Base-by-base conservation (phyloP, 257 asterid genomes). In the Solanum corneliomulleri region DNA sequence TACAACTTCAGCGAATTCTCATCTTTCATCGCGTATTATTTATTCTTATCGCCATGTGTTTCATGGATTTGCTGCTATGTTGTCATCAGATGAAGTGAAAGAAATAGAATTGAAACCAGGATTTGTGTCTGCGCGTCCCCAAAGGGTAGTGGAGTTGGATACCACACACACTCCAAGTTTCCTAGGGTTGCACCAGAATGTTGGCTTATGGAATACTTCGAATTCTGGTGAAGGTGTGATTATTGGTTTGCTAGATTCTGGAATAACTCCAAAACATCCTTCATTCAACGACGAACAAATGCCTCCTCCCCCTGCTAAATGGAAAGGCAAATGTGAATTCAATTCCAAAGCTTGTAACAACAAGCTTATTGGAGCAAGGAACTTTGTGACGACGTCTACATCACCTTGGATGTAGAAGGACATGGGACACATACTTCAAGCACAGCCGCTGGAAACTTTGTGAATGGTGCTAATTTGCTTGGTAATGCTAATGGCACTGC, bases 361-460 rank as follows among this genome's bases (percentile, higher is more conserved):
- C 29, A 80, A 80, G 85, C 85, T 80, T 29, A 80, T 80, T 80
- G 82, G 47, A 20, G 85, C 69, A 29, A 5, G 69, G 11, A 47
- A 18, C 8, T 80, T 80, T 80, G 84, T 23, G 21, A 11, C 2
- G 7, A 23, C 21, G 21, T 3, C 33, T 75, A 6, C 6, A 6
- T 80, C 69, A 80, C 85, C 85, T 47, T 49, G 11, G 84, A 78
- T 1, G 20, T 3, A 13, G 25, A 10, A 3, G 89, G 91, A 80
- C 91, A 89, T 0, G 89, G 89, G 12, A 87, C 88, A 23, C 88
- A 88, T 74, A 86, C 88, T 29, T 69, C 90, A 11, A 88, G 90
- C 49, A 88, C 90, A 13, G 88, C 88, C 1, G 90, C 88, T 27
- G 90, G 90, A 16, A 88, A 86, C 60, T 86, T 88, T 31, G 88